These are phyloP conservation scores for Fistulinella cinereoalba DNA, from an alignment of 1,284 basidiomycete genomes.

Conservation along the genomic window DNA sequence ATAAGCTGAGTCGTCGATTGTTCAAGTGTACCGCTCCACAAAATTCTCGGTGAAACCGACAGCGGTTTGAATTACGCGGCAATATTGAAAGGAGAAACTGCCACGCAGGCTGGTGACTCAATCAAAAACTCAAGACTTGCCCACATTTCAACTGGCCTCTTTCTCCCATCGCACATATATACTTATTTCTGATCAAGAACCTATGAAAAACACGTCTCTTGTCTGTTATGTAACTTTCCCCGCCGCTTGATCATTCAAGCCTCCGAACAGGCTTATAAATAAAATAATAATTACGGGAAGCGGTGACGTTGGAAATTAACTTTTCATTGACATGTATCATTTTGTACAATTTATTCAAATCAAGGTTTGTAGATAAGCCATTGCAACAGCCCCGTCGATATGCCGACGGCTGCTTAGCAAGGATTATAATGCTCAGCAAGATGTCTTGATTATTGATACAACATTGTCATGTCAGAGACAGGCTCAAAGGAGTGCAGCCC, in stretches of 20 bases:
- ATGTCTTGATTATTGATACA: no score
- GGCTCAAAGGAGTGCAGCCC: neutral
- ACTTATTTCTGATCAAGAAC: neutral
- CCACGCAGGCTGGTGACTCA: no score
- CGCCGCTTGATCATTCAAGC: neutral
- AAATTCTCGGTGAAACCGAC: no score
- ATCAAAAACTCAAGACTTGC: no score
- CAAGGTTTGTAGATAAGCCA: conserved; percentile 3
- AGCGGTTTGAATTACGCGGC: no score
- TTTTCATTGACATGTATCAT: neutral
- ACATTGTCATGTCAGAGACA: no score
- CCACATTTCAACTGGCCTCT: no score
- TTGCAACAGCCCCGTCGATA: conserved; percentile 5
- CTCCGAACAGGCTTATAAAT: neutral
- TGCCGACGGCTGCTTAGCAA: conserved; percentile 2
- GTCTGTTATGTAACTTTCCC: neutral
- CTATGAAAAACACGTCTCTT: neutral
- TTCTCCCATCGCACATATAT: no score
- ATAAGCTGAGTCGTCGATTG: no score
- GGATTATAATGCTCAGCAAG: no score
- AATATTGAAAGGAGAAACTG: no score
- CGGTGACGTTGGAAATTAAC: conserved; percentile 8
- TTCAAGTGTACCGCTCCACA: no score
- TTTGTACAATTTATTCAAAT: neutral
- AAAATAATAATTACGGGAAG: neutral